phyloP scores from a whole-genome alignment of 257 asterid genomes.

The Perilla frutescens region DNA sequence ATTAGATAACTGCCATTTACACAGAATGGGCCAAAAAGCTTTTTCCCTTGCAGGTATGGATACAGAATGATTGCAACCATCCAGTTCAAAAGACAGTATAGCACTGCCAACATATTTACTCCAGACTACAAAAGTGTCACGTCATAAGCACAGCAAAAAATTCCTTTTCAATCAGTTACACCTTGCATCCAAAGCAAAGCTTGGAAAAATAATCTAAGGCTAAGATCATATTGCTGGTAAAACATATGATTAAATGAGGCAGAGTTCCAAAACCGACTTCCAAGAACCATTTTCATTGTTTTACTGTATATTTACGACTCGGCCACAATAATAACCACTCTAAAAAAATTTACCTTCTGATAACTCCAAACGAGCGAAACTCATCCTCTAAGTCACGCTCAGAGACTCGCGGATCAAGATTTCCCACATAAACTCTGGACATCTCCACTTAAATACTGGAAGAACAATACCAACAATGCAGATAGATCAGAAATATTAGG shows the following conservation, averaged over 20 bases:
- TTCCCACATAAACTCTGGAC: constrained; percentile 83
- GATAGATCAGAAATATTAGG: constrained; percentile 1
- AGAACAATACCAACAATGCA: constrained; percentile 11
- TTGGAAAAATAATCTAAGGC: constrained; percentile 3
- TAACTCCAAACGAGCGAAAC: constrained; percentile 77
- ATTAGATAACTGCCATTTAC: background rate
- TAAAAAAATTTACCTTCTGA: constrained; percentile 61
- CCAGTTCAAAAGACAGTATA: background rate
- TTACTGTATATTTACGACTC: background rate
- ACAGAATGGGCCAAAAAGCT: background rate
- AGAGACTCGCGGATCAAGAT: constrained; percentile 82
- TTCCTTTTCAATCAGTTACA: constrained; percentile 12
- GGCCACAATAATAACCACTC: background rate
- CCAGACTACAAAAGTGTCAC: background rate
- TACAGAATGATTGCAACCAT: background rate
- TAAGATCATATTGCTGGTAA: background rate
- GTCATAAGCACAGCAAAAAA: background rate
- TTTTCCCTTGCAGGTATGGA: constrained; percentile 14
- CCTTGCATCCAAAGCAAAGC: background rate
- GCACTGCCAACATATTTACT: background rate
- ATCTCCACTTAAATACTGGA: constrained; percentile 47
- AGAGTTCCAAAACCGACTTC: background rate
- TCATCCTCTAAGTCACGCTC: constrained; percentile 96
- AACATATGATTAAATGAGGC: background rate
- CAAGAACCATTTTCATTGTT: background rate